These are phyloP conservation scores for Diaporthe citrichinensis DNA, from an alignment of 2,329 filamentous ascomycete genomes.

Conservation along the genomic window DNA sequence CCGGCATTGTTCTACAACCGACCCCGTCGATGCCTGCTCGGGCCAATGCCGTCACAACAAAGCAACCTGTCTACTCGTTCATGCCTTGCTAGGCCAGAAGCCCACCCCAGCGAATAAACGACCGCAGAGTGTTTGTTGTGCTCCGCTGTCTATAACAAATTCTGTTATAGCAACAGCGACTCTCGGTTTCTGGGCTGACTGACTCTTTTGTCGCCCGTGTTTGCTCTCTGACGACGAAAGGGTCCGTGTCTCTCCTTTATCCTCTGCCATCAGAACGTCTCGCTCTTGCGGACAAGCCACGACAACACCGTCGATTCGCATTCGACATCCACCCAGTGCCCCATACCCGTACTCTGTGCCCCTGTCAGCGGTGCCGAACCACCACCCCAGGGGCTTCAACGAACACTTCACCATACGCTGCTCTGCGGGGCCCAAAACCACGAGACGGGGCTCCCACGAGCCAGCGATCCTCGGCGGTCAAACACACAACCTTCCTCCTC, in stretches of 20 bases:
- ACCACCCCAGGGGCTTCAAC: constrained; percentile 33
- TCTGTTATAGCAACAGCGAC: constrained; percentile 35
- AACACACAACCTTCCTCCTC: constrained; percentile 10
- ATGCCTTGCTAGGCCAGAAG: constrained; percentile 35
- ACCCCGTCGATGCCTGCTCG: constrained; percentile 19
- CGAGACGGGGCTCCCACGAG: constrained; percentile 27
- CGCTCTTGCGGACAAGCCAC: constrained; percentile 2
- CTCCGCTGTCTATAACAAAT: constrained; percentile 38
- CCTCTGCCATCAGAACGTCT: constrained; percentile 17
- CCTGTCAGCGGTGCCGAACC: constrained; percentile 37
- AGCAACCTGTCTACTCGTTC: constrained; percentile 28
- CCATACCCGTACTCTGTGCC: constrained; percentile 6
- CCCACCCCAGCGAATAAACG: constrained; percentile 32
- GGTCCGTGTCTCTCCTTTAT: constrained; percentile 14
- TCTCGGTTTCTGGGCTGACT: constrained; percentile 6
- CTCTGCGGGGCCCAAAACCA: constrained; percentile 27
- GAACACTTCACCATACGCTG: constrained; percentile 10
- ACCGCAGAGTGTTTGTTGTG: constrained; percentile 35
- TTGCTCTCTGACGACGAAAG: constrained; percentile 16
- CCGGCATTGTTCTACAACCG: constrained; percentile 21
- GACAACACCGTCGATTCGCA: neutral
- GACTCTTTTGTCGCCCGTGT: neutral
- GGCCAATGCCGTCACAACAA: constrained; percentile 30
- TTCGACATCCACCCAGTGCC: constrained; percentile 20
- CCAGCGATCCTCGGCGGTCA: constrained; percentile 28